A percentile compares a stretch with the other conserved stretches of the same genome.
phyloP scores from a whole-genome alignment of 768 basidiomycete genomes.

The Tephrocybe sp. region DNA sequence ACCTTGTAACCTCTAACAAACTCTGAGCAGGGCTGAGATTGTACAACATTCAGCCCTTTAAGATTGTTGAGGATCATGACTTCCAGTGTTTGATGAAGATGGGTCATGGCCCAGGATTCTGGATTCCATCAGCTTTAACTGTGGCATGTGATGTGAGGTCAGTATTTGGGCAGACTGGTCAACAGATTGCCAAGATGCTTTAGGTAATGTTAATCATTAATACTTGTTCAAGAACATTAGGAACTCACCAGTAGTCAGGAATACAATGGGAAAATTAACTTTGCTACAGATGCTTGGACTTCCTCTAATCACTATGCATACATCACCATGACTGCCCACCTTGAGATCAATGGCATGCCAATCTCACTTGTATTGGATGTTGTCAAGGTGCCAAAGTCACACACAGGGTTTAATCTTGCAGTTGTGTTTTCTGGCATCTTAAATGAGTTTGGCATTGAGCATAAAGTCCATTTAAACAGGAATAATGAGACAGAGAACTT shows the following conservation, averaged over 20 bases:
- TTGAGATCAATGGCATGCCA: constrained; percentile 24
- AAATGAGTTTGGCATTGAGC: constrained; percentile 26
- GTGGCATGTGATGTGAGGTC: constrained; percentile 5
- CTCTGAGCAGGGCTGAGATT: constrained; percentile 4
- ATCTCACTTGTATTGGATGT: constrained; percentile 30
- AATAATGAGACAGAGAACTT: not conserved
- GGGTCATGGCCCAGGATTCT: not conserved
- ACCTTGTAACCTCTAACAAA: too few relatives aligned
- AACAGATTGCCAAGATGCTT: constrained; percentile 11
- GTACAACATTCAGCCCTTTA: not conserved
- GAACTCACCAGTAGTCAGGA: not conserved
- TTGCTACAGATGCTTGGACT: constrained; percentile 35
- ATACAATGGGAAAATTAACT: constrained; percentile 17
- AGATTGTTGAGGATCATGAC: not conserved
- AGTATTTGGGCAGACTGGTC: constrained; percentile 3
- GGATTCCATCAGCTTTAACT: constrained; percentile 1
- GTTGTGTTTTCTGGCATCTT: constrained; percentile 25
- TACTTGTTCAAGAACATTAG: not conserved
- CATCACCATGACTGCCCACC: constrained; percentile 27
- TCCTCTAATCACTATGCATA: constrained; percentile 31
- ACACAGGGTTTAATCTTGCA: not conserved
- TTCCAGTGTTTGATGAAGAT: constrained; percentile 1
- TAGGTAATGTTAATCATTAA: constrained; percentile 1
- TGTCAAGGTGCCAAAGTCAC: constrained; percentile 24
- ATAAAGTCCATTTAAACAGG: constrained; percentile 22